Percentiles rank a stretch among this genome's conserved stretches.
phyloP scores from a whole-genome alignment of 306 rosid genomes.

The Quercus wislizeni region DNA sequence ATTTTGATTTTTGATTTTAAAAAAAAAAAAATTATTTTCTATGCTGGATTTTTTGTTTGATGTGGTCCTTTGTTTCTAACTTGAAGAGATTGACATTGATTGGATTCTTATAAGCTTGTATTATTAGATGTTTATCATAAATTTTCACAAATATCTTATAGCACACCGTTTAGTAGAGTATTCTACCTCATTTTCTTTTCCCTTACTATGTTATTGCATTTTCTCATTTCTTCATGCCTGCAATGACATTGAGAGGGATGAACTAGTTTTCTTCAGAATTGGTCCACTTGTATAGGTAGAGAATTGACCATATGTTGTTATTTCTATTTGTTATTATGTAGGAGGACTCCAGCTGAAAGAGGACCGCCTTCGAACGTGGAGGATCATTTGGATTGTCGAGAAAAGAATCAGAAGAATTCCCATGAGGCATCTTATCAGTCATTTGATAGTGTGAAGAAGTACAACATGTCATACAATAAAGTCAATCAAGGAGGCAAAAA shows the following conservation, averaged over 20 bases:
- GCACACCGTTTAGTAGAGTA: background rate
- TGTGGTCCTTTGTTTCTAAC: background rate
- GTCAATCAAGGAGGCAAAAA: constrained; percentile 54
- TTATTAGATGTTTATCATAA: background rate
- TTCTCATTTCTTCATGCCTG: background rate
- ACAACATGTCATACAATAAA: constrained; percentile 68
- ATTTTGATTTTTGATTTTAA: background rate
- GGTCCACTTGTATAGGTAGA: background rate
- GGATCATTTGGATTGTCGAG: constrained; percentile 28
- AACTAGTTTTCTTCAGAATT: background rate
- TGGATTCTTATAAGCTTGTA: background rate
- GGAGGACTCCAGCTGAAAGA: constrained; percentile 56
- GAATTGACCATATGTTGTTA: constrained; percentile 1
- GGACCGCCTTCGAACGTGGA: constrained; percentile 26
- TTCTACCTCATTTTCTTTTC: background rate
- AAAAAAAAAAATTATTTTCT: too few relatives aligned
- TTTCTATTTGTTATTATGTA: constrained; percentile 25
- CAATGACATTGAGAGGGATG: background rate
- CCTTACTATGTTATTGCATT: background rate
- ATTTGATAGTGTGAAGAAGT: constrained; percentile 42
- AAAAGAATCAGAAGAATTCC: constrained; percentile 27
- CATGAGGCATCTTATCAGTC: constrained; percentile 31
- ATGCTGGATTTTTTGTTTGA: background rate
- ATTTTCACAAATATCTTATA: background rate
- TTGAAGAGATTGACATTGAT: background rate